Evolutionary conservation across 495 filamentous ascomycete genomes (phyloP), one percentile per base, ranked within the genome.

Genomic region (Glarea lozoyensis): DNA sequence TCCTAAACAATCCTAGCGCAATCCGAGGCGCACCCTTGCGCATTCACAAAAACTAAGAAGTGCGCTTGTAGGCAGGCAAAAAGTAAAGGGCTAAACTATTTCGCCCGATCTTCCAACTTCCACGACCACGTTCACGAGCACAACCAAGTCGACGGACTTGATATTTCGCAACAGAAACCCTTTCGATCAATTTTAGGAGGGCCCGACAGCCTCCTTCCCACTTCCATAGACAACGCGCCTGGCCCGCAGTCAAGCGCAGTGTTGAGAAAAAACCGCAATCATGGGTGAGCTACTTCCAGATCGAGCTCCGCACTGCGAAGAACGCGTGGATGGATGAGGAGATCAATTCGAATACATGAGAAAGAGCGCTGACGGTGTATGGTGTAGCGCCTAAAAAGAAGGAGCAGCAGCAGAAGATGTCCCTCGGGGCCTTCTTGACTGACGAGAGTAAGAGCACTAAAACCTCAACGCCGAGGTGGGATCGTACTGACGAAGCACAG

Each of bases 231-330:
- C 45, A 49, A 43, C 19, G 42, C 45, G 46, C 49, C 53, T 49
- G 48, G 42, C 40, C 42, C 22, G 23, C 25, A 40, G 48, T 43
- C 50, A 41, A 45, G 52, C 52, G 52, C 44, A 42, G 24, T 35
- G 46, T 52, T 45, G 41, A 30, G n/a, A 39, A 49, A 64, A 37
- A 50, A 64, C 75, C 81, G 78, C 81, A 88, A 89, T 81, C 80
- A 93, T 93, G 86, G 82, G 86, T 92, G 69, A 64, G 83, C 40
- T n/a, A n/a, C n/a, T n/a, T n/a, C n/a, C n/a, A n/a, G n/a, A n/a
- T n/a, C n/a, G n/a, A n/a, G n/a, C n/a, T n/a, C n/a, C n/a, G n/a
- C n/a, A n/a, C n/a, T n/a, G n/a, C n/a, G n/a, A n/a, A n/a, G n/a
- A n/a, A n/a, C n/a, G n/a, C n/a, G n/a, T n/a, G n/a, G n/a, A n/a